These are phyloP conservation scores for Brachypodium distachyon DNA, from an alignment of 202 grass and related monocot species.

Conservation along the genomic window DNA sequence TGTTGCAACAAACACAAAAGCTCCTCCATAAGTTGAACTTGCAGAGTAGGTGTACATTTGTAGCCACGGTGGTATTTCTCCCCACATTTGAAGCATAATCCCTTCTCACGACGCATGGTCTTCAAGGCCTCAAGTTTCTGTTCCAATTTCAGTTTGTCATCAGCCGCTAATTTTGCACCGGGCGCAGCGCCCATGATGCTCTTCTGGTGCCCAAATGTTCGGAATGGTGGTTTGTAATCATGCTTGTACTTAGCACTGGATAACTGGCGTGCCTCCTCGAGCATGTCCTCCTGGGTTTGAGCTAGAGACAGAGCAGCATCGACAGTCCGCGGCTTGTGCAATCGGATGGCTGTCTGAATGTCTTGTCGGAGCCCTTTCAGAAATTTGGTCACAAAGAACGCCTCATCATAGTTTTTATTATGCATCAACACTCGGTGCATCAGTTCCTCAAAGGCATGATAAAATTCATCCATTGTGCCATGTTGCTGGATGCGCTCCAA, in stretches of 20 bases:
- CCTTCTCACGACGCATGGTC: too few species aligned
- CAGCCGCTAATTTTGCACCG: background rate
- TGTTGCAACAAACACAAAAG: background rate
- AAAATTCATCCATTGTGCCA: background rate
- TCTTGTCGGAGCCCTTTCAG: background rate
- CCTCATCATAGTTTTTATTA: background rate
- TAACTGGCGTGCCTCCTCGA: background rate
- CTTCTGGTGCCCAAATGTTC: background rate
- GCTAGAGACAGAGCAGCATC: background rate
- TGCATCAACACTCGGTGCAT: background rate
- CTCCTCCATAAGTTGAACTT: background rate
- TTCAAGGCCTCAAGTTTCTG: too few species aligned
- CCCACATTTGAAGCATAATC: background rate
- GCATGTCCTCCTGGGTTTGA: background rate
- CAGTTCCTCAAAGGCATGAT: background rate
- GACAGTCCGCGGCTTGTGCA: background rate
- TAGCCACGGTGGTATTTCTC: background rate
- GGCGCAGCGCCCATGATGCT: background rate
- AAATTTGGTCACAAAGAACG: background rate
- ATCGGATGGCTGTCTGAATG: background rate
- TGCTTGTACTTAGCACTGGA: background rate
- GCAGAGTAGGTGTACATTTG: background rate
- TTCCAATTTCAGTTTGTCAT: background rate
- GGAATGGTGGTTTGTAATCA: background rate
- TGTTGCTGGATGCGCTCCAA: background rate